These are phyloP conservation scores for Agaricus subrufescens DNA, from an alignment of 768 basidiomycete genomes.

Conservation along the genomic window DNA sequence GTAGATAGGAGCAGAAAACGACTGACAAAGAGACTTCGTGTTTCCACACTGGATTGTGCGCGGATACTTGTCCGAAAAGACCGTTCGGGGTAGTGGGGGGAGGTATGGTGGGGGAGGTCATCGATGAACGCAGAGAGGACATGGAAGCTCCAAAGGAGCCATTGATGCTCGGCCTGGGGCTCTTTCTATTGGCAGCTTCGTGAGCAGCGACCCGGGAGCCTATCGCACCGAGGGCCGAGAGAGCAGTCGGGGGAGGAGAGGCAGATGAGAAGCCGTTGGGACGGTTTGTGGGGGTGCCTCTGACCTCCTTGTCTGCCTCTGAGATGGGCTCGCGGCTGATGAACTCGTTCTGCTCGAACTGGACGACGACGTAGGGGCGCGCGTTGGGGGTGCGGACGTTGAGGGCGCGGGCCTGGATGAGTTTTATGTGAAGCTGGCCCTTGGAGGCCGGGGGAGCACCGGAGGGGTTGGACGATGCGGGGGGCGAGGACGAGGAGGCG, in stretches of 20 bases:
- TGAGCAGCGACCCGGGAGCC: slow-evolving; percentile 39
- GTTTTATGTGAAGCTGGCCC: slow-evolving; percentile 92
- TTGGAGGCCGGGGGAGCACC: slow-evolving; percentile 31
- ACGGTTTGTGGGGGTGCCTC: slow-evolving; percentile 67
- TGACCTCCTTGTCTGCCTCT: slow-evolving; percentile 85
- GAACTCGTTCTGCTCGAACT: slow-evolving; percentile 99
- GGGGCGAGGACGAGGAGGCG: slow-evolving; percentile 36
- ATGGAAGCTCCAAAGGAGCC: slow-evolving; percentile 35
- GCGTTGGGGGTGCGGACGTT: slow-evolving; percentile 62
- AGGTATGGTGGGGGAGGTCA: slow-evolving; percentile 22
- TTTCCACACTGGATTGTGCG: slow-evolving; percentile 97
- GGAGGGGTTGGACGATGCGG: slow-evolving; percentile 23
- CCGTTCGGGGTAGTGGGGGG: slow-evolving; percentile 29
- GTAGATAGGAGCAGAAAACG: slow-evolving; percentile 5
- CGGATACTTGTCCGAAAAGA: slow-evolving; percentile 61
- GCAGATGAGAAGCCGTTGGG: slow-evolving; percentile 20
- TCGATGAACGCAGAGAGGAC: slow-evolving; percentile 29
- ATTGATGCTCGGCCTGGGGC: slow-evolving; percentile 37
- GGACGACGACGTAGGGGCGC: slow-evolving; percentile 90
- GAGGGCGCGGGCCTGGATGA: slow-evolving; percentile 86
- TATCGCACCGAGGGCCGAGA: slow-evolving; percentile 64
- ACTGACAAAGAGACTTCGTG: slow-evolving; percentile 97
- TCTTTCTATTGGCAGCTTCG: slow-evolving; percentile 25
- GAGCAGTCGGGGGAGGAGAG: slow-evolving; percentile 52
- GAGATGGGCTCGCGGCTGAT: slow-evolving; percentile 86